Conservation (phyloP, 371 early-diverging fungal genomes). For the Astathelohania contejeani region DNA sequence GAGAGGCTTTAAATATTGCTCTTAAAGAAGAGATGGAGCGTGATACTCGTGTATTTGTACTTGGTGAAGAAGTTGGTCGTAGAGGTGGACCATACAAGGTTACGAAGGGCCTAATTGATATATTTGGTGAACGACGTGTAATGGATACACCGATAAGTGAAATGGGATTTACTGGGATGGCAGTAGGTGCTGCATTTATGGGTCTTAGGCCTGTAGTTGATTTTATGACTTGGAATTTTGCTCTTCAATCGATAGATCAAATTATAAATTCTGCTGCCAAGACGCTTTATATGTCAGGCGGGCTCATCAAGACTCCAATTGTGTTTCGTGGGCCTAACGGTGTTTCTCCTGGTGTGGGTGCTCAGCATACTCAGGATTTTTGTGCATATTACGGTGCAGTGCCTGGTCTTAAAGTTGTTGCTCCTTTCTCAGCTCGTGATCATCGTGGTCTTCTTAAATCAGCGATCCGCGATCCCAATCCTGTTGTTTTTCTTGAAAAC, state of each 20-base stretch:
- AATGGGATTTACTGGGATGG: slow-evolving; percentile 92
- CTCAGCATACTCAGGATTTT: slow-evolving; percentile 97
- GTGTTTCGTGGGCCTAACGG: slow-evolving; percentile 99
- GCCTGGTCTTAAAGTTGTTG: slow-evolving; percentile 91
- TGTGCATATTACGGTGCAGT: slow-evolving; percentile 91
- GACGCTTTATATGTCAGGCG: slow-evolving; percentile 92
- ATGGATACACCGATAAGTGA: slow-evolving; percentile 98
- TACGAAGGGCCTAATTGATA: slow-evolving; percentile 83
- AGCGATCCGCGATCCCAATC: slow-evolving; percentile 92
- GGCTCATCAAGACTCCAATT: slow-evolving; percentile 68
- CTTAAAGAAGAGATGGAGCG: slow-evolving; percentile 84
- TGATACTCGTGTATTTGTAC: slow-evolving; percentile 72
- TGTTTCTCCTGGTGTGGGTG: slow-evolving; percentile 87
- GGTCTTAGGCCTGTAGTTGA: slow-evolving; percentile 94
- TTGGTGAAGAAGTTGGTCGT: slow-evolving; percentile 92
- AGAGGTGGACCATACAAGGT: slow-evolving; percentile 98
- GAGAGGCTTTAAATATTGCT: slow-evolving; percentile 89
- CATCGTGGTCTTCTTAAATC: slow-evolving; percentile 86
- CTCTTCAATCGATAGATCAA: slow-evolving; percentile 98
- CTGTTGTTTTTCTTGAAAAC: slow-evolving; percentile 89
- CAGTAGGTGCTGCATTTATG: slow-evolving; percentile 79
- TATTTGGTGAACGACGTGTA: slow-evolving; percentile 83
- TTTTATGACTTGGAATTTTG: slow-evolving; percentile 99
- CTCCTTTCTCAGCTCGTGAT: slow-evolving; percentile 87
- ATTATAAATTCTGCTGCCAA: slow-evolving; percentile 97